These are phyloP conservation scores for Colletotrichum sp. DNA, from an alignment of 2,329 filamentous ascomycete species.

Conservation along the genomic window DNA sequence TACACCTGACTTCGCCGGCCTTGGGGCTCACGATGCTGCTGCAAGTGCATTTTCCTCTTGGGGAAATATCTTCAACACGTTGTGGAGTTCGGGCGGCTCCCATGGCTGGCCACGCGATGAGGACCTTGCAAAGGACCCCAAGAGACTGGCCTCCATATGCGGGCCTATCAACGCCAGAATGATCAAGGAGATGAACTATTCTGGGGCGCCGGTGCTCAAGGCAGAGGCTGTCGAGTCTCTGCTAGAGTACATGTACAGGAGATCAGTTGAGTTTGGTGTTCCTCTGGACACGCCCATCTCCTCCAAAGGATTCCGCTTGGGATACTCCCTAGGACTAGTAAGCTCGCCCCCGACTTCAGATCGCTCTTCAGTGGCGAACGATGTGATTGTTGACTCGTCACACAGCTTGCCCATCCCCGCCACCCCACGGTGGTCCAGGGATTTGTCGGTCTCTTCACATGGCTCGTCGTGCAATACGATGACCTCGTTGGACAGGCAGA, in stretches of 20 bases:
- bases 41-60: neutral
- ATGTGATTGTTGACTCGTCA: neutral
- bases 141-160: neutral
- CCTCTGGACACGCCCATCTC: constrained; percentile 23
- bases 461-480: constrained; percentile 27
- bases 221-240: constrained; percentile 19
- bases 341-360: neutral
- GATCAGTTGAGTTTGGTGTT: constrained; percentile 22
- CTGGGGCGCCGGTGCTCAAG: constrained; percentile 19
- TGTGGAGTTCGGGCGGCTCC: constrained; percentile 1
- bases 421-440: constrained; percentile 22
- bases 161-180: constrained; percentile 11
- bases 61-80: neutral
- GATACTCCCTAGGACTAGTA: constrained; percentile 22
- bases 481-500: constrained; percentile 24
- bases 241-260: constrained; percentile 23
- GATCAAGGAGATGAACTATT: constrained; percentile 15
- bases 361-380: neutral
- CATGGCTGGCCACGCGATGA: neutral
- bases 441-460: constrained; percentile 26
- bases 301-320: constrained; percentile 24
- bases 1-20: neutral
- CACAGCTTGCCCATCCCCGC: constrained; percentile 25
- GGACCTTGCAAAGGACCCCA: constrained; percentile 11
- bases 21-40: neutral